A percentile compares a stretch with the other conserved stretches of the same genome.
These are phyloP conservation scores for Eucalyptus coolabah DNA, from an alignment of 345 rosid genomes.

Conservation along the genomic window DNA sequence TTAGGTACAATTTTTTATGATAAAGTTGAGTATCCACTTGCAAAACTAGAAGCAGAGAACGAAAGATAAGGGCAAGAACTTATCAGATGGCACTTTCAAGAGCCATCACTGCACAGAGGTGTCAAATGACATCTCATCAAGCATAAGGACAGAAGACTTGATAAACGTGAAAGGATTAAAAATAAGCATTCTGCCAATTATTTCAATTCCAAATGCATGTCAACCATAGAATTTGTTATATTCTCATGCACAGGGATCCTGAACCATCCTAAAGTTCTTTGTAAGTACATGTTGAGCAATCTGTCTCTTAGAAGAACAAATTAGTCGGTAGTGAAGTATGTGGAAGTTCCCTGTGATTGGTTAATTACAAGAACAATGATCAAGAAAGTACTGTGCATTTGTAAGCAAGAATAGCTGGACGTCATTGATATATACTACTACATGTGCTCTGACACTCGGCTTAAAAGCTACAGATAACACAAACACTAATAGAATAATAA, in stretches of 20 bases:
- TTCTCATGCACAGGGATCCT: neutral
- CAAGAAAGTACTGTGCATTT: neutral
- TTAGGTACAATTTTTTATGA: neutral
- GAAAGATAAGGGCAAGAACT: neutral
- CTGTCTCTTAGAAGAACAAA: neutral
- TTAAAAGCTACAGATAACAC: neutral
- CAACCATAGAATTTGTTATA: neutral
- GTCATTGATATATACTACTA: neutral
- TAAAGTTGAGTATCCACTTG: neutral
- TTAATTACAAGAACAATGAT: neutral
- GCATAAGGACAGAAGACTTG: neutral
- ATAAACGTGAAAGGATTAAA: neutral
- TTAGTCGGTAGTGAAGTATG: neutral
- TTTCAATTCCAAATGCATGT: neutral
- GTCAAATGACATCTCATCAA: neutral
- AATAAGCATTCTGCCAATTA: neutral
- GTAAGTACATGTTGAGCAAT: neutral
- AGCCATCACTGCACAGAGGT: neutral
- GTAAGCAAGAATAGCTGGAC: neutral
- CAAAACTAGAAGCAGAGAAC: neutral
- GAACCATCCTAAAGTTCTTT: neutral
- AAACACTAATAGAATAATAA: neutral
- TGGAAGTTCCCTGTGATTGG: neutral
- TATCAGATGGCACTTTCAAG: neutral
- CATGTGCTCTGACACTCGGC: neutral